phyloP scores from a whole-genome alignment of 2,329 filamentous ascomycete species.

The Acephala macrosclerotiorum region DNA sequence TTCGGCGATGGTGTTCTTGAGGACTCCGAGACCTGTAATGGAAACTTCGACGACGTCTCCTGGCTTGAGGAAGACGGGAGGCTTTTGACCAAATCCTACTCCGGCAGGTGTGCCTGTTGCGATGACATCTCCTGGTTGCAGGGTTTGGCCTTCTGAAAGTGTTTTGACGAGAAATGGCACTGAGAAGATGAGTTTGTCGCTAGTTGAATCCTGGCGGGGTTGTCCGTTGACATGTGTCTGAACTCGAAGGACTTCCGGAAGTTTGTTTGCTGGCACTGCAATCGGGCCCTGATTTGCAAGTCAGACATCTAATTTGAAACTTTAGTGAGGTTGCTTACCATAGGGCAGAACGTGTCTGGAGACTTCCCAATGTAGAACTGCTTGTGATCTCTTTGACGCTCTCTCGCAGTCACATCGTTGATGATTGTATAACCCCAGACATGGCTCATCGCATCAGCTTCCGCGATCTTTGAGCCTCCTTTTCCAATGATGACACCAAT shows the following conservation, averaged over 20 bases:
- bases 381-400: constrained; percentile 65
- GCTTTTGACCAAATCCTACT: constrained; percentile 54
- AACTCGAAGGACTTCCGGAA: constrained; percentile 51
- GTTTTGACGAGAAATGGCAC: constrained; percentile 55
- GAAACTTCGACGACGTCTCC: constrained; percentile 52
- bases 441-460: constrained; percentile 35
- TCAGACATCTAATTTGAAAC: neutral
- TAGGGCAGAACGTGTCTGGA: constrained; percentile 62
- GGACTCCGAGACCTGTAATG: constrained; percentile 50
- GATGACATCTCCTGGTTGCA: constrained; percentile 58
- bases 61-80: constrained; percentile 50
- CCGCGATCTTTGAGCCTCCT: constrained; percentile 51
- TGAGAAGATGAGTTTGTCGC: constrained; percentile 57
- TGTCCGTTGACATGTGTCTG: constrained; percentile 58
- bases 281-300: constrained; percentile 52
- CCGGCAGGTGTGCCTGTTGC: constrained; percentile 57
- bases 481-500: constrained; percentile 61
- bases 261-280: constrained; percentile 54
- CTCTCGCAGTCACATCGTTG: constrained; percentile 63
- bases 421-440: constrained; percentile 55
- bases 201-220: constrained; percentile 55
- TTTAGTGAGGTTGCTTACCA: constrained; percentile 45
- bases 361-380: constrained; percentile 67
- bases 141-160: constrained; percentile 56
- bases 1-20: constrained; percentile 49